Base-by-base conservation (phyloP, 2,329 filamentous ascomycete species). In the Tolypocladium tropicale region DNA sequence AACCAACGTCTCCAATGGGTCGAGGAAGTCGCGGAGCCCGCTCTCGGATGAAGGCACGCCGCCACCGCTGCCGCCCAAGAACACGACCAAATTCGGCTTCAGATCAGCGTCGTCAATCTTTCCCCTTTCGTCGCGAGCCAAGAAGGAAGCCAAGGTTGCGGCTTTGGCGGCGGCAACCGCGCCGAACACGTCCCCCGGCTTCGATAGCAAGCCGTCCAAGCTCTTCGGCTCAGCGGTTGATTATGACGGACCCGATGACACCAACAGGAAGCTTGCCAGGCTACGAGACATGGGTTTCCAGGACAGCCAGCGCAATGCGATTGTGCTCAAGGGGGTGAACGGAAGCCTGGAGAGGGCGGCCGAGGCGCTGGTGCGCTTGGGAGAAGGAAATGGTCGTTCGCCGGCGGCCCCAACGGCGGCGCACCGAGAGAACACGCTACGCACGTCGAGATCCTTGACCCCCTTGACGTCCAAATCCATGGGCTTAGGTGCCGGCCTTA, bases 231-330 rank as follows among this genome's bases (percentile, higher is more conserved):
- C 85, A 12, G 85, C 82, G 51, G 76, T 94, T 30, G 80, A 78
- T 41, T 72, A 75, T 50, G 76, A 78, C 53, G 72, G 65, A 25
- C 62, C 68, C 51, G 78, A 88, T 61, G 84, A 85, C 57, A 79
- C 85, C 55, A 90, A 95, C 48, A 78, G 80, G 53, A 97, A 97
- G 69, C 72, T 97, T 68, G 77, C 78, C 3, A 85, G 83, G 54
- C 74, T 99, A 56, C 82, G 85, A 55, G 91, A 96, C 56, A 95
- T 97, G 91, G 94, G 94, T 0, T 99, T 99, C 65, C 77, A 76
- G 4, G 91, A 99, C 67, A 84, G 87, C 46, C 89, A 87, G 63
- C 83, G 88, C 57, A 97, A 96, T 66, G 78, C 83, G 5, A 84
- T 87, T 54, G 84, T 96, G 30, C 74, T 99, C 21, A 92, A 91